Evolutionary conservation across 2,329 filamentous ascomycete genomes (phyloP).

Genomic region (Nothophaeocryptopus gaeumannii): DNA sequence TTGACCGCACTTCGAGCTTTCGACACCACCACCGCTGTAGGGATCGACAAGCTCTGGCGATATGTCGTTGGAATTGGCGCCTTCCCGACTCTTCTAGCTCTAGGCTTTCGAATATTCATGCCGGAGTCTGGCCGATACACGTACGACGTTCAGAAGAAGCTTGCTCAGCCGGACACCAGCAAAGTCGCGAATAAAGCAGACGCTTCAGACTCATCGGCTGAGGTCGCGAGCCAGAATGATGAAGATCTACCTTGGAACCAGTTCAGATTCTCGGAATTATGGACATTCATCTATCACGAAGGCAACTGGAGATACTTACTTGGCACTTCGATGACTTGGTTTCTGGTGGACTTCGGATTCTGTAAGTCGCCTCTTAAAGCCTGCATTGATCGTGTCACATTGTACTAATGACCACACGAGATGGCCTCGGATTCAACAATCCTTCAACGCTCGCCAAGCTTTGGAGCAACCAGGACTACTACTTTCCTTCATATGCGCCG

Average conservation of each 20-base stretch:
- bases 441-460: constrained; percentile 23
- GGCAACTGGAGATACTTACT: constrained; percentile 24
- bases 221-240: constrained; percentile 15
- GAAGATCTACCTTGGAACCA: constrained; percentile 15
- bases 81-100: constrained; percentile 38
- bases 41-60: constrained; percentile 41
- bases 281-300: constrained; percentile 20
- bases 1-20: constrained; percentile 17
- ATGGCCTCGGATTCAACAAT: constrained; percentile 25
- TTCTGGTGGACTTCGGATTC: constrained; percentile 23
- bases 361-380: constrained; percentile 6
- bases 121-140: constrained; percentile 42
- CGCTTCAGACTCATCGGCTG: not conserved
- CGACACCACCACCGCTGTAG: constrained; percentile 29
- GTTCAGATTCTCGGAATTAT: constrained; percentile 15
- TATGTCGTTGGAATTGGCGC: constrained; percentile 42
- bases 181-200: not conserved
- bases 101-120: constrained; percentile 41
- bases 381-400: not conserved
- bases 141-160: constrained; percentile 38
- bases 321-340: constrained; percentile 23
- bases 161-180: constrained; percentile 29
- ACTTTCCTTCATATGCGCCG: constrained; percentile 8
- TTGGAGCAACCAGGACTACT: constrained; percentile 15
- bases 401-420: constrained; percentile 2